A percentile compares a stretch with the other conserved stretches of the same genome.
These are phyloP conservation scores for Trametes villosa DNA, from an alignment of 768 basidiomycete genomes.

Conservation along the genomic window DNA sequence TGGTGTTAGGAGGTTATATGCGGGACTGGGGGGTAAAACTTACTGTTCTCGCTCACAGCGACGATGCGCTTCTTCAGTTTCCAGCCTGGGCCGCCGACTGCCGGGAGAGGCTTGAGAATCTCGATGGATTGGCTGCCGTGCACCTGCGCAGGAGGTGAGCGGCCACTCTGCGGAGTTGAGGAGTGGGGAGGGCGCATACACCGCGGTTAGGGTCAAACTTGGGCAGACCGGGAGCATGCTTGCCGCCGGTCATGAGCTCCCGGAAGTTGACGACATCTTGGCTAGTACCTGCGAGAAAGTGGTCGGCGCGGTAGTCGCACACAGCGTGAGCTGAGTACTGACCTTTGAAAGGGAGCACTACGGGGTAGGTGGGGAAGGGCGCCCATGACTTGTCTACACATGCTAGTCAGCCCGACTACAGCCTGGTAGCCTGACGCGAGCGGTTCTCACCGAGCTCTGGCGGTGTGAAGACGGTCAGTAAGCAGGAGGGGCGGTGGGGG, in stretches of 20 bases:
- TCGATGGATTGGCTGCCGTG: slow-evolving; percentile 83
- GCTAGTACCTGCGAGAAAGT: slow-evolving; percentile 47
- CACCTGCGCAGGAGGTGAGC: slow-evolving; percentile 48
- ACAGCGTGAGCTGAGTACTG: not conserved
- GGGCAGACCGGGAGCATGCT: slow-evolving; percentile 67
- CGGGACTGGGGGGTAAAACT: slow-evolving; percentile 28
- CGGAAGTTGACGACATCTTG: slow-evolving; percentile 75
- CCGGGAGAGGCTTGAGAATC: slow-evolving; percentile 76
- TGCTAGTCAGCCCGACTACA: not conserved
- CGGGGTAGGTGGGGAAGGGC: slow-evolving; percentile 85
- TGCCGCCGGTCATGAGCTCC: slow-evolving; percentile 43
- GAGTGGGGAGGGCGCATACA: slow-evolving; percentile 45
- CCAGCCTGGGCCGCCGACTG: slow-evolving; percentile 81
- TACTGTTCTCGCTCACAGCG: slow-evolving; percentile 83
- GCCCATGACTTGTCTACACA: slow-evolving; percentile 65
- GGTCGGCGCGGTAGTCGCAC: not conserved
- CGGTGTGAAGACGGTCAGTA: not conserved
- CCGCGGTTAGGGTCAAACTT: slow-evolving; percentile 69
- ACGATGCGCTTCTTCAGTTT: slow-evolving; percentile 65
- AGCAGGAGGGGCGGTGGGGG: not conserved
- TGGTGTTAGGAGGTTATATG: not conserved
- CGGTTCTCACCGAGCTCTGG: slow-evolving; percentile 34
- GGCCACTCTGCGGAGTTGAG: not conserved
- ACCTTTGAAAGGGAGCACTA: slow-evolving; percentile 77
- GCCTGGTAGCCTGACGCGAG: not conserved